A percentile compares a stretch with the other conserved stretches of the same genome.
Evolutionary conservation across 306 rosid genomes (phyloP).

Genomic region (Cicer cuneatum): DNA sequence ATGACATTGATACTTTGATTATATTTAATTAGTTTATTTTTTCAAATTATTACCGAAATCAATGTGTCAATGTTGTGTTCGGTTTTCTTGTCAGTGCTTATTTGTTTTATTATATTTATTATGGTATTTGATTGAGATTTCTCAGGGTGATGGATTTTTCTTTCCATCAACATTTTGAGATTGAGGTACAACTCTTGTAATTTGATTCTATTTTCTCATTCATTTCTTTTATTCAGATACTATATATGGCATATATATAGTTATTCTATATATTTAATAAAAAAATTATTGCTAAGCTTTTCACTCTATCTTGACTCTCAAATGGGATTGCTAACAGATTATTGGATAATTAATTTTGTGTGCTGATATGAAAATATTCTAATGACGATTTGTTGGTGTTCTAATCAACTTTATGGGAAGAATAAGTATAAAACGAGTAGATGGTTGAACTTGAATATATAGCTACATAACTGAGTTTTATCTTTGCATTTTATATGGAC

Average conservation of each 20-base stretch:
- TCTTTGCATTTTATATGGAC: neutral
- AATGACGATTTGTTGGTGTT: conserved; percentile 1
- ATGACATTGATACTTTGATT: no score
- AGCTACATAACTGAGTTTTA: neutral
- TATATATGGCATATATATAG: conserved; percentile 10
- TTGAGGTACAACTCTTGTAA: conserved; percentile 36
- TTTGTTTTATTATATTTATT: conserved; percentile 39
- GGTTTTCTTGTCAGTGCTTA: neutral
- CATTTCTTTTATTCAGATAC: neutral
- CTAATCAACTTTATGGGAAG: neutral
- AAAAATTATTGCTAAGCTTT: neutral
- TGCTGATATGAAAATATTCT: neutral
- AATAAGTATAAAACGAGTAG: neutral
- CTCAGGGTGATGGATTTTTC: conserved; percentile 7
- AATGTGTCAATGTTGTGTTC: no score
- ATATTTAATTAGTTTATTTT: no score
- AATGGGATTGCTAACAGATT: neutral
- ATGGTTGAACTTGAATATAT: no score
- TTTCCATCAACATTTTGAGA: conserved; percentile 37
- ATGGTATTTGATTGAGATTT: conserved; percentile 38
- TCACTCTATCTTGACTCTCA: neutral
- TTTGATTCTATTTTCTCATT: conserved; percentile 13
- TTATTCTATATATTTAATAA: conserved; percentile 1
- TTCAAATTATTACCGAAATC: no score
- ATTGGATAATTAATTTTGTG: neutral